phyloP scores from a whole-genome alignment of 208 protist genomes.

The Leishmania major region DNA sequence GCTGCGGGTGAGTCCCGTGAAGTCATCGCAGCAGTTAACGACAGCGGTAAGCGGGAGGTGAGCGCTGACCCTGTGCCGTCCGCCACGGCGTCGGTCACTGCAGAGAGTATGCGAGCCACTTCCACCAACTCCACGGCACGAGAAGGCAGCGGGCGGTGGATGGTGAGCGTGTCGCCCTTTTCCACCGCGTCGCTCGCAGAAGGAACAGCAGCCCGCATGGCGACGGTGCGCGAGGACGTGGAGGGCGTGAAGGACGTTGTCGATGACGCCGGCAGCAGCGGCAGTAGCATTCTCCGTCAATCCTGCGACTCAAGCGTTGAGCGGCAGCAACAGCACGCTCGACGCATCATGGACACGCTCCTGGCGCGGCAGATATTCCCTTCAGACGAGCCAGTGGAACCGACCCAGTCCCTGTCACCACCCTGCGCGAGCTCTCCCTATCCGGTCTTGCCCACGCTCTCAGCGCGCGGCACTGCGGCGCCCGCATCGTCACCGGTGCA shows the following conservation, averaged over 20 bases:
- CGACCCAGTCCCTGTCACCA: background rate
- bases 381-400: background rate
- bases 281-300: background rate
- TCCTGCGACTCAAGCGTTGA: background rate
- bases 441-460: conserved; percentile 14
- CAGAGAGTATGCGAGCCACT: background rate
- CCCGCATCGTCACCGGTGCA: background rate
- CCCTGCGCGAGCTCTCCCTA: conserved; percentile 6
- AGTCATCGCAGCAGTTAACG: background rate
- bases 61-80: background rate
- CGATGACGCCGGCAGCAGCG: background rate
- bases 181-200: conserved; percentile 22
- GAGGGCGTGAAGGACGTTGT: background rate
- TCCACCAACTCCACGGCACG: conserved; percentile 5
- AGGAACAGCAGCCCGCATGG: background rate
- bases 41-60: background rate
- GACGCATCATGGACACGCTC: conserved; percentile 24
- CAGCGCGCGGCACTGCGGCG: background rate
- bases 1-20: background rate
- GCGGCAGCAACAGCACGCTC: conserved; percentile 10
- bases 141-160: conserved; percentile 21
- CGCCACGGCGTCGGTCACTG: background rate
- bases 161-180: conserved; percentile 37
- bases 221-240: background rate
- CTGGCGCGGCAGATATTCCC: conserved; percentile 28